Base-by-base conservation (phyloP, 2,329 filamentous ascomycete species). In the Graphiopsis chlorocephala region DNA sequence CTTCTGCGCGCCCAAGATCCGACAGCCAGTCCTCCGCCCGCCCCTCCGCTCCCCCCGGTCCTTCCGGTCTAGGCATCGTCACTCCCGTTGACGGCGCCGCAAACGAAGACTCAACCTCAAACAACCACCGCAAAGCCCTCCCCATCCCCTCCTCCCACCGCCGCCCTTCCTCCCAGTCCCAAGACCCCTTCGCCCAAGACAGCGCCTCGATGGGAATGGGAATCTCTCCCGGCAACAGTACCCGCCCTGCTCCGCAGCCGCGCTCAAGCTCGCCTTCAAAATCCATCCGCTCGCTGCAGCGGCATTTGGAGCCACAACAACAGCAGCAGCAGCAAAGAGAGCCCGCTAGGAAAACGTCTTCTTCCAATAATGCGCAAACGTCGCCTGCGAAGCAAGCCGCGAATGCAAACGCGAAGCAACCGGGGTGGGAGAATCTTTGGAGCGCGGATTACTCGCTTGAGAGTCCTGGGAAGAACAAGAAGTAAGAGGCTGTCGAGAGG, bases 361-460 rank as follows among this genome's bases (percentile, higher is more conserved):
- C 33, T 10, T 33, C 63, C 10, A 20, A 20, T n/a, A 20, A 45
- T 17, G 26, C 12, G 25, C 15, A 31, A 2, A 31, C 50, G 15
- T 62, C 60, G 48, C 60, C 60, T 0, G 12, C 31, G 15, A 62
- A 62, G 20, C 60, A 62, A 29, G 25, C 4, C 3, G 11, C 17
- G 23, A 17, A 48, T 35, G 17, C 25, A n/a, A 35, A 29, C 23
- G 29, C 11, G 1, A 20, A 20, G 14, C 50, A 61, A 15, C 29
- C 59, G 23, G 69, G 64, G 0, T 75, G 74, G 73, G 73, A 75
- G 67, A 71, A 67, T 65, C 45, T 75, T 11, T 75, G 72, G 70
- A 70, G 69, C 26, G 73, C 72, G 26, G 74, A 74, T 48, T 74
- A 73, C 52, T 67, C 68, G 50, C 52, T 74, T 14, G 71, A 74